Percentiles rank a stretch among this genome's conserved stretches.
Evolutionary conservation across 805 yeast species (phyloP).

Genomic region (Cyberlindnera meyerae): DNA sequence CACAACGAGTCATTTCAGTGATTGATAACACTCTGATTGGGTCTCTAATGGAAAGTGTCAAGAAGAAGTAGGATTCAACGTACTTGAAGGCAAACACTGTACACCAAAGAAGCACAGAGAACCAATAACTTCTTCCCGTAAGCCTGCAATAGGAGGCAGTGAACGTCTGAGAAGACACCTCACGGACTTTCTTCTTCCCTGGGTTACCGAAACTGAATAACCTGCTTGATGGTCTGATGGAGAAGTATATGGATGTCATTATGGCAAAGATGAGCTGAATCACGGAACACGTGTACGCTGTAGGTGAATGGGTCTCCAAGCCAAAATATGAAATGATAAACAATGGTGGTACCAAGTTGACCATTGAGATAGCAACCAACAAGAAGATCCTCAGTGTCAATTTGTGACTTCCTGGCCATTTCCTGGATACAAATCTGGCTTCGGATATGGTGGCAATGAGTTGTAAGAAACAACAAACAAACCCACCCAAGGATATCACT

Average conservation of each 20-base stretch:
- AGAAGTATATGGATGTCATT: constrained; percentile 48
- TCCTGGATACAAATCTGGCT: constrained; percentile 59
- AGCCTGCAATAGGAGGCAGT: constrained; percentile 55
- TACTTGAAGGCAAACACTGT: constrained; percentile 64
- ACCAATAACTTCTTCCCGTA: constrained; percentile 47
- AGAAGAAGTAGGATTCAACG: constrained; percentile 72
- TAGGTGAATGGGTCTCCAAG: constrained; percentile 31
- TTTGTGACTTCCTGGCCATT: constrained; percentile 69
- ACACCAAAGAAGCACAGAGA: constrained; percentile 66
- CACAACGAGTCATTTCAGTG: constrained; percentile 53
- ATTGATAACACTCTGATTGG: constrained; percentile 66
- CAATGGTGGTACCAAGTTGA: constrained; percentile 49
- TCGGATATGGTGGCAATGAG: constrained; percentile 56
- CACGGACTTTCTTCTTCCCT: constrained; percentile 38
- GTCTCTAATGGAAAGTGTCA: constrained; percentile 68
- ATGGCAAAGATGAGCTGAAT: constrained; percentile 56
- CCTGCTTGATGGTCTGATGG: constrained; percentile 55
- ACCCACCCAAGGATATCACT: constrained; percentile 64
- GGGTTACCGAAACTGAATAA: constrained; percentile 36
- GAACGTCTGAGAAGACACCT: constrained; percentile 51
- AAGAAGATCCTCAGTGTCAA: constrained; percentile 43
- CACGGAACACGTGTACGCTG: constrained; percentile 41
- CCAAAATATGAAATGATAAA: constrained; percentile 43
- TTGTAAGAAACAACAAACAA: constrained; percentile 54
- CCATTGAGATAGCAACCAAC: constrained; percentile 36